Evolutionary conservation across 2,329 filamentous ascomycete genomes (phyloP), one percentile per base, ranked within the genome.

Genomic region (Hypomyces rosellus): DNA sequence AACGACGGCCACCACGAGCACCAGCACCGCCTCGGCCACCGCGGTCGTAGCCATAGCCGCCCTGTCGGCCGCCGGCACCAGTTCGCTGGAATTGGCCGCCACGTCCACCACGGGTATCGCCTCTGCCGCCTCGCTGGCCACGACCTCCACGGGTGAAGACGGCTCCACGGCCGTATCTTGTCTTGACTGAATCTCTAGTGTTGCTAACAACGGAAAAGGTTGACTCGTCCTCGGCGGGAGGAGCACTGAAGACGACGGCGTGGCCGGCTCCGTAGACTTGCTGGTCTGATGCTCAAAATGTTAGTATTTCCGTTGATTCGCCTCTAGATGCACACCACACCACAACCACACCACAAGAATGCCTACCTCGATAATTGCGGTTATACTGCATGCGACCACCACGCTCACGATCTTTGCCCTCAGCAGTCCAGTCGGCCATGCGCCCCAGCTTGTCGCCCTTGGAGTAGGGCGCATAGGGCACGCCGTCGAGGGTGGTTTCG

Each of bases 181-280:
- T 82, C 76, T 96, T 93, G 57, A 84, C 78, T 14, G 88, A 86
- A 64, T 95, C 89, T 69, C 91, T 84, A 57, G 86, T 88, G 73
- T 96, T 95, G 76, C 95, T 95, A 67, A 99, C 93, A 49, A 99
- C 89, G 61, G 92, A 97, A 82, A 99, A 99, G 57, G 87, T 89
- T 54, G 89, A 90, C 73, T 99, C 93, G 71, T 99, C 93, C 74
- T 97, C 93, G 67, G 89, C 88, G 54, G 85, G 81, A 64, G 95
- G 90, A 54, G 95, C 86, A 56, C 89, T 88, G 77, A 99, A 99
- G 48, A 91, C 78, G 61, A 85, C 87, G 63, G 83, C 89, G 64
- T 88, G 84, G 62, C 90, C 90, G 56, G 92, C 88, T 58, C 93
- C 93, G 69, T 99, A 99, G 46, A 95, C 89, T 74, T 97, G 92